These are phyloP conservation scores for Fraxinus floribunda DNA, from an alignment of 305 asterid genomes.

Conservation along the genomic window DNA sequence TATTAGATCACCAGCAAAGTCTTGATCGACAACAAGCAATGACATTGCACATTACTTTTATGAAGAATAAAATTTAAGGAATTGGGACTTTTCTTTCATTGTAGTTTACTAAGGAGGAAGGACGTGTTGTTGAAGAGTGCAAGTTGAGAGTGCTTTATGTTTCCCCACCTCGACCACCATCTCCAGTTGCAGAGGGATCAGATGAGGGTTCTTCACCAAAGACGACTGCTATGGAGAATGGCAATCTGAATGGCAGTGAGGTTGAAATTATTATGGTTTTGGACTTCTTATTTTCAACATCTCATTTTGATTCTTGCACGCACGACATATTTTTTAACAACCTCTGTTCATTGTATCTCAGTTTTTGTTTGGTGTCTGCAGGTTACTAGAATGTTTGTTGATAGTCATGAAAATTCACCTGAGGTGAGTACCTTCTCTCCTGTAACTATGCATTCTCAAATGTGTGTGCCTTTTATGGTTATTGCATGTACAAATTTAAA, in stretches of 20 bases:
- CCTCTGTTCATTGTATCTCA: neutral
- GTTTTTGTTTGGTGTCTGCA: slow-evolving; percentile 18
- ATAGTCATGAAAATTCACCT: slow-evolving; percentile 40
- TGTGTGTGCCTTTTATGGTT: neutral
- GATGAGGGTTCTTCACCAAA: slow-evolving; percentile 75
- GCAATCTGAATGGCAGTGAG: slow-evolving; percentile 27
- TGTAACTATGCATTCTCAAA: neutral
- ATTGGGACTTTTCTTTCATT: slow-evolving; percentile 11
- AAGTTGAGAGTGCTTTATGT: slow-evolving; percentile 71
- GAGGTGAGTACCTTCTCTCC: slow-evolving; percentile 37
- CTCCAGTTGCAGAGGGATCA: slow-evolving; percentile 78
- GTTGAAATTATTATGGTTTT: slow-evolving; percentile 23
- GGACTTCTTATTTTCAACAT: neutral
- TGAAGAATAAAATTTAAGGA: neutral
- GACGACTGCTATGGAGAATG: slow-evolving; percentile 35
- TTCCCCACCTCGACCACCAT: slow-evolving; percentile 76
- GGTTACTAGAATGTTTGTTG: slow-evolving; percentile 34
- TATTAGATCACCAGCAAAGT: slow-evolving; percentile 1
- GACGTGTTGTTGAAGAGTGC: slow-evolving; percentile 66
- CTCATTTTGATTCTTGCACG: neutral
- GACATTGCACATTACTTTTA: neutral
- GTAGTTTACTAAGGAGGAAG: slow-evolving; percentile 71
- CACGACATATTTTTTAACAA: neutral
- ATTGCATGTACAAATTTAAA: neutral
- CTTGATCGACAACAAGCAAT: neutral